Base-by-base conservation (phyloP, 495 filamentous ascomycete genomes). In the Sporormia fimetaria region DNA sequence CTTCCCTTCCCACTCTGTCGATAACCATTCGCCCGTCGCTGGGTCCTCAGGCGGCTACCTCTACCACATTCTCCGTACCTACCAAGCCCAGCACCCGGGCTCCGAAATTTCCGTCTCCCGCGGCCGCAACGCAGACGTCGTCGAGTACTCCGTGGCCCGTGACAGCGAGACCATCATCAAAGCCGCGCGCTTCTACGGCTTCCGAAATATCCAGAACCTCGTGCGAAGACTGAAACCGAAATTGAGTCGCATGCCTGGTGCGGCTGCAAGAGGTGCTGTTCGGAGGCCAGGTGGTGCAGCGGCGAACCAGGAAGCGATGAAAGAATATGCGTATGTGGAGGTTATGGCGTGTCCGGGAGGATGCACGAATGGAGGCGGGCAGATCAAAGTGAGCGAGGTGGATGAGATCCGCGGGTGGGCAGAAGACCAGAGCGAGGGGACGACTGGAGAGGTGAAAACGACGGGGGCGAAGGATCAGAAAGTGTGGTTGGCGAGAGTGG, bases 301-400 rank as follows among this genome's bases (percentile, higher is more conserved):
- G 10, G 59, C 69, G 4, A 67, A 61, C 26, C 57, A 39, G 11
- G 41, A 23, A 0, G 49, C 8, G 6, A 51, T 57, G 12, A 56
- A 62, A 15, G 82, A 90, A 9, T 87, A 83, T 55, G 75, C 76
- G 16, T 96, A 93, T 62, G 83, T 98, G 8, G 90, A 98, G 57
- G 92, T 98, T 23, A 98, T 98, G 90, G 90, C 90, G 20, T 98
- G 90, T 62, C 90, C 90, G 0, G 90, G 92, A 7, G 90, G 90
- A 1, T 98, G 90, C 60, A 98, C 90, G 33, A 98, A 96, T 56
- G 90, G 90, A 0, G 90, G 90, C 16, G 90, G 90, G 0, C 90
- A 98, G 66, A 79, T 98, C 43, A 88, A 92, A 43, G 76, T 80
- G 14, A 81, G 81, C 26, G 90, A 98, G 58, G 70, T 79, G 11